These are phyloP conservation scores for Allomyces javanicus DNA, from an alignment of 192 early-diverging fungal species.

Conservation along the genomic window DNA sequence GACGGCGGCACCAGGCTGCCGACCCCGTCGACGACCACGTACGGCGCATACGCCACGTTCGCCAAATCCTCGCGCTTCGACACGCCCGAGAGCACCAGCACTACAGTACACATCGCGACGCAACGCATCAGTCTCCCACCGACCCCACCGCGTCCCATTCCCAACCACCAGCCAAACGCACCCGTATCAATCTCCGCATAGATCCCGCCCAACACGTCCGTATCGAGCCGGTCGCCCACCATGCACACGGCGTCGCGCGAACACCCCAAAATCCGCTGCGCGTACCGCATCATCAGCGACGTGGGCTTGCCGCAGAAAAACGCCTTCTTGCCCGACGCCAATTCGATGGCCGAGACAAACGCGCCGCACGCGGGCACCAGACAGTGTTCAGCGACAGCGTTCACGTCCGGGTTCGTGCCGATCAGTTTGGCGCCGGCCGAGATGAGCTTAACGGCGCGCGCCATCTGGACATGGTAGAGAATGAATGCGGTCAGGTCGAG, in stretches of 20 bases:
- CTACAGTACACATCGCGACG: not conserved
- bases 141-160: too few species aligned
- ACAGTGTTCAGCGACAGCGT: constrained; percentile 20
- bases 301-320: constrained; percentile 37
- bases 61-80: constrained; percentile 21
- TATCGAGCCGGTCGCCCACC: constrained; percentile 47
- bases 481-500: too few species aligned
- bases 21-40: constrained; percentile 28
- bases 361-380: constrained; percentile 35
- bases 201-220: constrained; percentile 39
- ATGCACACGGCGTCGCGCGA: constrained; percentile 36
- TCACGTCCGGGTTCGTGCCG: constrained; percentile 40
- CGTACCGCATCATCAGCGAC: constrained; percentile 34
- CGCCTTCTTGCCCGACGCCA: constrained; percentile 35
- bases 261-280: constrained; percentile 27
- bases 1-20: too few species aligned
- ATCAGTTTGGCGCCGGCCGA: constrained; percentile 33
- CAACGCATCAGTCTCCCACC: too few species aligned
- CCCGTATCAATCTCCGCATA: constrained; percentile 31
- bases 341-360: constrained; percentile 30
- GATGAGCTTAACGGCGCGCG: constrained; percentile 33
- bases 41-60: constrained; percentile 29
- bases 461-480: constrained; percentile 4
- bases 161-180: too few species aligned
- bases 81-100: constrained; percentile 31